A percentile compares a stretch with the other conserved stretches of the same genome.
Evolutionary conservation across 2,329 filamentous ascomycete genomes (phyloP).

Genomic region (Curvularia verruculosa): DNA sequence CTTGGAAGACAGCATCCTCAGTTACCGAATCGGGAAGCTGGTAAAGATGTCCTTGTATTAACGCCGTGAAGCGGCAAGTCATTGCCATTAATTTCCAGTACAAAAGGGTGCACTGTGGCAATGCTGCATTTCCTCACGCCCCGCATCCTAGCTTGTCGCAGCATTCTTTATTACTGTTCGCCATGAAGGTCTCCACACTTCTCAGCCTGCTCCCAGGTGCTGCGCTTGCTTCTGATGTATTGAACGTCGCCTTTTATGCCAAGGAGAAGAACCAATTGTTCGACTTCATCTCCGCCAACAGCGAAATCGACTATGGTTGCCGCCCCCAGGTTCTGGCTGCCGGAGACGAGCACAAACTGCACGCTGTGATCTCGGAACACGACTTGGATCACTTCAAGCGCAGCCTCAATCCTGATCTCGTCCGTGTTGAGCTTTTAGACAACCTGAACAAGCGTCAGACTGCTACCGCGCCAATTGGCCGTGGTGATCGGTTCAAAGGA

Average conservation of each 20-base stretch:
- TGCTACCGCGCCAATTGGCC: slow-evolving; percentile 41
- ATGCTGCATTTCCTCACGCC: slow-evolving; percentile 10
- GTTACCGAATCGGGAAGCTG: slow-evolving; percentile 23
- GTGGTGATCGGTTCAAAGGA: slow-evolving; percentile 51
- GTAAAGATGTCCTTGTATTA: slow-evolving; percentile 7
- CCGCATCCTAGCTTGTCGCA: slow-evolving; percentile 6
- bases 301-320: slow-evolving; percentile 45
- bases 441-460: slow-evolving; percentile 37
- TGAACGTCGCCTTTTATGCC: slow-evolving; percentile 38
- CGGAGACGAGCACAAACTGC: slow-evolving; percentile 39
- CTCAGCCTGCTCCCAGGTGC: slow-evolving; percentile 33
- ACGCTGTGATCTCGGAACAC: slow-evolving; percentile 37
- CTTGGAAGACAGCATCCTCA: slow-evolving; percentile 11
- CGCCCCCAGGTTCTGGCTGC: slow-evolving; percentile 37
- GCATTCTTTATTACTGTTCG: slow-evolving; percentile 2
- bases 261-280: slow-evolving; percentile 40
- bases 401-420: slow-evolving; percentile 30
- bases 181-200: slow-evolving; percentile 37
- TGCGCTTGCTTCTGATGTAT: slow-evolving; percentile 34
- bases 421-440: slow-evolving; percentile 32
- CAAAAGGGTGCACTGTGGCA: slow-evolving; percentile 10
- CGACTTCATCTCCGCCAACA: slow-evolving; percentile 38
- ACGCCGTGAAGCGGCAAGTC: slow-evolving; percentile 3
- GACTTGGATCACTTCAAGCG: slow-evolving; percentile 31
- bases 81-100: slow-evolving; percentile 8